Base-by-base conservation (phyloP, 768 basidiomycete species). In the Obba rivulosa region DNA sequence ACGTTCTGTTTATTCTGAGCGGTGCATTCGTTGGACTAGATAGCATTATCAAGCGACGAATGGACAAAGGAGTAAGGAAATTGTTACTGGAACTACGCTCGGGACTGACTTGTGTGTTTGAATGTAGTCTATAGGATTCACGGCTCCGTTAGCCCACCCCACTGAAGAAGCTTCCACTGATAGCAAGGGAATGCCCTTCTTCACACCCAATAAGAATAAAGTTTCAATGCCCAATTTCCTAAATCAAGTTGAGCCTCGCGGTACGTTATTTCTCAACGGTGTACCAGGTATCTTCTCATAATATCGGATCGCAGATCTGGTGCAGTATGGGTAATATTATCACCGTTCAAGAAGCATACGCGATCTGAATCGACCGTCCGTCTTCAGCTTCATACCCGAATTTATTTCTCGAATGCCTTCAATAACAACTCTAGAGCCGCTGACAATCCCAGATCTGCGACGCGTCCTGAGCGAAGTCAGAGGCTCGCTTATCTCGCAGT, bases 11-110 rank as follows among this genome's bases (percentile, higher is more conserved):
- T 66, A 87, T 98, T 51, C 64, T 95, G 10, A 93, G 92, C 43
- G 95, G 95, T 2, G 95, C 95, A 1, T 96, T 96, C 61, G 92
- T 96, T 9, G 94, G 94, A 0, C 68, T 97, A 42, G 93, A 96
- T 37, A 79, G 73, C 43, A 68, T 97, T 21, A 81, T 98, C 53
- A 84, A 83, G 62, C 73, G 83, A 45, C 76, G 93, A 34, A 73
- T 92, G 10, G 81, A 85, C 10, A 92, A 91, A 69, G 92, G 92
- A 5, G 92, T 93, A 63, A 56, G 87, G 74, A 22, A 21, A 31
- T 31, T 7, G 7, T 7, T 31, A 13, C 7, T 21, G 10, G 18
- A 24, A 17, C 5, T 34, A n/a, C 8, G 8, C 41, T 42, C 10
- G 39, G 41, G 1, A 43, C 52, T 38, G 10, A 46, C 48, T 42